Evolutionary conservation across 345 rosid species (phyloP).

Genomic region (Raphanus sativus): DNA sequence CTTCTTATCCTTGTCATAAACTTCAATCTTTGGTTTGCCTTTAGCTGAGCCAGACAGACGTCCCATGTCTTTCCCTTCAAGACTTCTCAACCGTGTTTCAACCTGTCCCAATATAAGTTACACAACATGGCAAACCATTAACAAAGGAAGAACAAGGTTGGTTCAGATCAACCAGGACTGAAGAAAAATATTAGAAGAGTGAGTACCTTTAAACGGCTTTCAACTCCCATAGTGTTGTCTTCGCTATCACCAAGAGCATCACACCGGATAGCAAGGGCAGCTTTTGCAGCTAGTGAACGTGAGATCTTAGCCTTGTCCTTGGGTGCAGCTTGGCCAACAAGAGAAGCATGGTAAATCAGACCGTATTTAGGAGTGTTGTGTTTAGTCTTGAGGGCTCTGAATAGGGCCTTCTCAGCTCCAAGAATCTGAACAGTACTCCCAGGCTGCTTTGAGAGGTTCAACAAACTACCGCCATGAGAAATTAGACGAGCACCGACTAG

Average conservation of each 20-base stretch:
- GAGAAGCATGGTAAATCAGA: conserved; percentile 83
- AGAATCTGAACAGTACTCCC: conserved; percentile 93
- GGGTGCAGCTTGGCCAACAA: conserved; percentile 86
- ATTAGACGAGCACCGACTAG: conserved; percentile 95
- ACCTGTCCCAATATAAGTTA: conserved; percentile 43
- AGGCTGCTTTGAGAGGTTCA: conserved; percentile 94
- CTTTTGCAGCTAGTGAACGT: conserved; percentile 84
- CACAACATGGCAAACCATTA: background rate
- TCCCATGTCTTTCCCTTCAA: conserved; percentile 75
- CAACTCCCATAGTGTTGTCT: conserved; percentile 79
- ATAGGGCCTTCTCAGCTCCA: conserved; percentile 92
- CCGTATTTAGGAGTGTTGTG: conserved; percentile 93
- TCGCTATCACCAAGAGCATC: conserved; percentile 89
- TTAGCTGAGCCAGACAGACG: conserved; percentile 80
- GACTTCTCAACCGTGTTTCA: conserved; percentile 73
- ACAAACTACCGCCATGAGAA: conserved; percentile 89
- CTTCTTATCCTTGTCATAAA: conserved; percentile 78
- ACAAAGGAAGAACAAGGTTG: background rate
- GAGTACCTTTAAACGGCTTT: conserved; percentile 71
- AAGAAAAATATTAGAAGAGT: background rate
- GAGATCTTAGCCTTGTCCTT: conserved; percentile 83
- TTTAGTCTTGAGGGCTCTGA: conserved; percentile 90
- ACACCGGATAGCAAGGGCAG: conserved; percentile 68
- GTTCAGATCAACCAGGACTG: background rate
- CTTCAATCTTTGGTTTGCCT: conserved; percentile 92